Conservation (phyloP, 345 rosid genomes). For the Camelina laxa region DNA sequence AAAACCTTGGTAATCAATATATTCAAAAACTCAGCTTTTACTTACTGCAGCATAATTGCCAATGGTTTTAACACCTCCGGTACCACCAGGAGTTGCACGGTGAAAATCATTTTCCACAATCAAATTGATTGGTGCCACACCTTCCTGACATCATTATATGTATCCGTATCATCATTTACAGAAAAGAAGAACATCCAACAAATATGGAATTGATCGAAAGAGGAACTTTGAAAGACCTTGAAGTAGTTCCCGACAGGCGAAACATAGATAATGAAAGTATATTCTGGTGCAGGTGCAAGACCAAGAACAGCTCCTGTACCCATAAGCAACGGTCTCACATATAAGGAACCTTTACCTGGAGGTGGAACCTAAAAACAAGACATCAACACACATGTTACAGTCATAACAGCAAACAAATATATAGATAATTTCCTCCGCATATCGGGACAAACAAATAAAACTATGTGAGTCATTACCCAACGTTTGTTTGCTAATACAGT, state of each 20-base stretch:
- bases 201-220: not conserved
- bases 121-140: constrained; percentile 60
- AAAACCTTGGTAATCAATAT: not conserved
- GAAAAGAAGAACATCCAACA: not conserved
- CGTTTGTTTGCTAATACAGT: constrained; percentile 93
- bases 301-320: constrained; percentile 99
- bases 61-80: constrained; percentile 92
- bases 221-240: constrained; percentile 53
- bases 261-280: constrained; percentile 87
- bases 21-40: not conserved
- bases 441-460: not conserved
- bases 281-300: constrained; percentile 97
- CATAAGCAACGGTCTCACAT: constrained; percentile 89
- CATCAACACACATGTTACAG: constrained; percentile 9
- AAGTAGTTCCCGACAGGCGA: constrained; percentile 98
- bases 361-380: constrained; percentile 76
- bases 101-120: constrained; percentile 44
- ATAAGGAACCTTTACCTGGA: constrained; percentile 90
- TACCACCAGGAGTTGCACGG: constrained; percentile 98
- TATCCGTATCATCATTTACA: not conserved
- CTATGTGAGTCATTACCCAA: constrained; percentile 60
- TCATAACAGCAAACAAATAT: constrained; percentile 3
- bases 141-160: constrained; percentile 63
- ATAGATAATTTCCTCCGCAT: not conserved
- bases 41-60: constrained; percentile 95